Evolutionary conservation across 257 asterid genomes (phyloP).

Genomic region (Fraxinus americana): DNA sequence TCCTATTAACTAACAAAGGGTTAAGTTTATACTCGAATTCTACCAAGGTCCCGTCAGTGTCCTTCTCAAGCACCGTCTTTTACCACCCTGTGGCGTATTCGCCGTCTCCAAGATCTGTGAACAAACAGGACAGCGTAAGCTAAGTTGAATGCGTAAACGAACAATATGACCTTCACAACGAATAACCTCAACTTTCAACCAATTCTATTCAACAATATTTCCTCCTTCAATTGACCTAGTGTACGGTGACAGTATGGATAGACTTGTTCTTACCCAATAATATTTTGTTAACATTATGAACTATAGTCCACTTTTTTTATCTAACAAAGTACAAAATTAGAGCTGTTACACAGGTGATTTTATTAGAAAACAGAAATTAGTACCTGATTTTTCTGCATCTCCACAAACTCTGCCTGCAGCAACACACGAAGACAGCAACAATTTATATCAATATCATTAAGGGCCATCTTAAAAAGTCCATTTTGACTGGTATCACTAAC

Average conservation of each 20-base stretch:
- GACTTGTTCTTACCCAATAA: not conserved
- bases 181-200: not conserved
- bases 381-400: slow-evolving; percentile 52
- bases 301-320: not conserved
- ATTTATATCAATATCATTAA: not conserved
- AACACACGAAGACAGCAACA: slow-evolving; percentile 1
- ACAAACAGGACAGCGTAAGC: not conserved
- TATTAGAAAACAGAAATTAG: not conserved
- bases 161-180: not conserved
- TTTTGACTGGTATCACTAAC: not conserved
- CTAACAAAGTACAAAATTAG: not conserved
- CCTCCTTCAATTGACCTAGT: not conserved
- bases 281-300: not conserved
- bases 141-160: not conserved
- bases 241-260: not conserved
- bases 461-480: not conserved
- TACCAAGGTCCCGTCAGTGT: slow-evolving; percentile 49
- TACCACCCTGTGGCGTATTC: slow-evolving; percentile 26
- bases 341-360: not conserved
- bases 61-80: slow-evolving; percentile 40
- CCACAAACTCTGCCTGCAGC: slow-evolving; percentile 41
- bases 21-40: slow-evolving; percentile 2
- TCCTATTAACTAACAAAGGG: not conserved
- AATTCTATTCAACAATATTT: not conserved
- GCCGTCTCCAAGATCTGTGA: slow-evolving; percentile 30